Conservation (phyloP, 1,284 basidiomycete species). For the Sporisorium graminicola region DNA sequence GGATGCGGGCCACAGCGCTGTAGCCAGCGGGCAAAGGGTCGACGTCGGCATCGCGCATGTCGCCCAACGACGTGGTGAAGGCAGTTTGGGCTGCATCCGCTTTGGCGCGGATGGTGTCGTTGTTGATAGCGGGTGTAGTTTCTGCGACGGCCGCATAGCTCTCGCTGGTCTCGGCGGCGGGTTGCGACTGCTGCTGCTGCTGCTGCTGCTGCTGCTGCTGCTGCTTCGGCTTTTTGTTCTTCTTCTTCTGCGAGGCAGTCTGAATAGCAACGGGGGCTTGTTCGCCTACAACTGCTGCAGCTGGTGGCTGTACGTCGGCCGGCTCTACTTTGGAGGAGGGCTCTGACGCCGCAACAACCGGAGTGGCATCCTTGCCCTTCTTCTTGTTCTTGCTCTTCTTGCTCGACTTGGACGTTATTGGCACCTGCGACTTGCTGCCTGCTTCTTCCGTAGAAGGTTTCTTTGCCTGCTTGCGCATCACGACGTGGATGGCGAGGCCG, state of each 20-base stretch:
- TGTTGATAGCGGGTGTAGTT: constrained; percentile 17
- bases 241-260: constrained; percentile 16
- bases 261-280: not conserved
- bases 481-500: constrained; percentile 37
- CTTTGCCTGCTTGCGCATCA: constrained; percentile 22
- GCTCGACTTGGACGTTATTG: constrained; percentile 25
- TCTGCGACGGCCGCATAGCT: constrained; percentile 27
- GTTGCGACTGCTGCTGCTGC: not conserved
- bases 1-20: constrained; percentile 38
- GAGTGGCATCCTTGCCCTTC: constrained; percentile 1
- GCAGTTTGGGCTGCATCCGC: constrained; percentile 25
- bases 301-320: constrained; percentile 4
- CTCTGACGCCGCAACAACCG: not conserved
- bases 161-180: constrained; percentile 4
- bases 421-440: not conserved
- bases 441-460: not conserved
- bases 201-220: constrained; percentile 3
- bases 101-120: constrained; percentile 31
- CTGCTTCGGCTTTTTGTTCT: constrained; percentile 19
- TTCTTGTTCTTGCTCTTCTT: constrained; percentile 38
- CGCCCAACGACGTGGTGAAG: constrained; percentile 27
- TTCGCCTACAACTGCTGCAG: not conserved
- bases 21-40: constrained; percentile 34
- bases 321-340: not conserved
- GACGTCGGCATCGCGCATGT: constrained; percentile 51